A percentile compares a stretch with the other conserved stretches of the same genome.
phyloP scores from a whole-genome alignment of 2,329 filamentous ascomycete species.

The Alternaria hordeiaustralica region DNA sequence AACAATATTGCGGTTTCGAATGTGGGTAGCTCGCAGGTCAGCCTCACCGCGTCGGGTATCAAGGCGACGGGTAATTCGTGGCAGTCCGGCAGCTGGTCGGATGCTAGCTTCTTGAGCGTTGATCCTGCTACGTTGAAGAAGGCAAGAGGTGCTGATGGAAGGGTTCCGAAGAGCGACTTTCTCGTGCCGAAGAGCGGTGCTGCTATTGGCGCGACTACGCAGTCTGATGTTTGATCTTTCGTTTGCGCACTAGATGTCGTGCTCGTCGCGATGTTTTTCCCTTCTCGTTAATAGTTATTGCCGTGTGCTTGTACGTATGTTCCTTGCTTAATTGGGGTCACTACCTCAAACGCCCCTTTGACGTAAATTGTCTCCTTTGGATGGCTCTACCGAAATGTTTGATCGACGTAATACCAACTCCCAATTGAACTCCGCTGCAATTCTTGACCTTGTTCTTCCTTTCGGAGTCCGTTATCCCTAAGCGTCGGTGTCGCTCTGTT shows the following conservation, averaged over 20 bases:
- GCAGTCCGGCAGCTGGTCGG: constrained; percentile 50
- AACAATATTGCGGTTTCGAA: constrained; percentile 52
- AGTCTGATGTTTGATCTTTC: constrained; percentile 7
- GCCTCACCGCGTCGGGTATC: constrained; percentile 13
- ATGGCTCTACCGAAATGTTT: not conserved
- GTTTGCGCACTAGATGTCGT: not conserved
- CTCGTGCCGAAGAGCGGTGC: constrained; percentile 48
- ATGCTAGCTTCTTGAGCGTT: constrained; percentile 50
- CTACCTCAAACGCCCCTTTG: not conserved
- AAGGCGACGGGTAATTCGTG: constrained; percentile 53
- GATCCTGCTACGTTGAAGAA: constrained; percentile 46
- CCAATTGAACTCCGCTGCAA: not conserved
- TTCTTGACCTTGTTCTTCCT: too few species aligned
- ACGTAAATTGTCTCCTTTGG: not conserved
- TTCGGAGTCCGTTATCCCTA: not conserved
- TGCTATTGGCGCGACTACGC: constrained; percentile 51
- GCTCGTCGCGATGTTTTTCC: not conserved
- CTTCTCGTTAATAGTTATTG: not conserved
- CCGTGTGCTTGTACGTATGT: not conserved
- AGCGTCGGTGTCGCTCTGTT: not conserved
- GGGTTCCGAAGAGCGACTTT: constrained; percentile 52
- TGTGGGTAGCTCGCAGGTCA: constrained; percentile 23
- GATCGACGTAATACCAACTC: not conserved
- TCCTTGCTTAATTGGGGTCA: not conserved
- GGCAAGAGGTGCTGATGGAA: constrained; percentile 47